phyloP scores from a whole-genome alignment of 805 yeast genomes.

The Candida awuae region DNA sequence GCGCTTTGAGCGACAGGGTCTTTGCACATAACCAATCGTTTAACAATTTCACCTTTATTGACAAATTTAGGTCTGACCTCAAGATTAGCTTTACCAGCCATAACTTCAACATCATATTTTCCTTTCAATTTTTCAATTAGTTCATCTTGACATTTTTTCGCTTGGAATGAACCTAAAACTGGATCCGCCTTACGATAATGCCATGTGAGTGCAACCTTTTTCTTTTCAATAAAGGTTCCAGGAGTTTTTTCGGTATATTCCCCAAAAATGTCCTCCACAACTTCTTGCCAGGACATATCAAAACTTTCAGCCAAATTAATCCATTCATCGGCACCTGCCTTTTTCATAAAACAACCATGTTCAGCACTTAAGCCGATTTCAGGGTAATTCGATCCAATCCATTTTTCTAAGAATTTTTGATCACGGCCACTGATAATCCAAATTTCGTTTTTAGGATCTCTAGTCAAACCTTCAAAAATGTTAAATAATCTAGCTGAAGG shows the following conservation, averaged over 20 bases:
- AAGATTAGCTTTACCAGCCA: constrained; percentile 94
- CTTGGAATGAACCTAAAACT: constrained; percentile 82
- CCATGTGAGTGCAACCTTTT: constrained; percentile 95
- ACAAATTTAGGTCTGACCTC: constrained; percentile 95
- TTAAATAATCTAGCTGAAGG: constrained; percentile 69
- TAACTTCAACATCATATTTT: constrained; percentile 80
- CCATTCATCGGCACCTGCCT: constrained; percentile 63
- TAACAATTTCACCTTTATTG: constrained; percentile 95
- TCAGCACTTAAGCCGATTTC: constrained; percentile 85
- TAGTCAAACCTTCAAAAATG: constrained; percentile 50
- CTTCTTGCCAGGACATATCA: constrained; percentile 94
- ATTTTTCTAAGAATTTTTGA: constrained; percentile 76
- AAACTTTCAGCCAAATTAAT: constrained; percentile 69
- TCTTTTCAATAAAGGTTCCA: constrained; percentile 78
- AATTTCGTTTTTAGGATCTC: constrained; percentile 75
- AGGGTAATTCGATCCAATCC: constrained; percentile 65
- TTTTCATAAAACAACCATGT: constrained; percentile 92
- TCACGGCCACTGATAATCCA: constrained; percentile 98
- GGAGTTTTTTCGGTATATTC: constrained; percentile 83
- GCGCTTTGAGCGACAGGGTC: constrained; percentile 38
- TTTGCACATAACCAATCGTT: constrained; percentile 57
- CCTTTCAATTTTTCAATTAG: constrained; percentile 44
- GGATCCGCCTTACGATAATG: constrained; percentile 95
- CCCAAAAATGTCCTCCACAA: constrained; percentile 65
- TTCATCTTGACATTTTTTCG: constrained; percentile 60